phyloP scores from a whole-genome alignment of 1,284 basidiomycete genomes.

The Austroboletus novae-zelandiae region DNA sequence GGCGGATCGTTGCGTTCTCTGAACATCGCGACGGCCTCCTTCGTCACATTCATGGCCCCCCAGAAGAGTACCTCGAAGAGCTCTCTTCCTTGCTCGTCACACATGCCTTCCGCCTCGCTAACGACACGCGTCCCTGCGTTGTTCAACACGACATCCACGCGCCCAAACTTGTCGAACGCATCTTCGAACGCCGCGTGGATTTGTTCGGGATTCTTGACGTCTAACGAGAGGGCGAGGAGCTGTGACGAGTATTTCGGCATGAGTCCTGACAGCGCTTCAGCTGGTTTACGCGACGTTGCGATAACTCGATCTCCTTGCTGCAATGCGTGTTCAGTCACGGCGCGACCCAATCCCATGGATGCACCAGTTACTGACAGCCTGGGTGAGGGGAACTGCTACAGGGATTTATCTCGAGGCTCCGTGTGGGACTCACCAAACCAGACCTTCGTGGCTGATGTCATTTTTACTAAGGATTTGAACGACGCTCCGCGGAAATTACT shows the following conservation, averaged over 20 bases:
- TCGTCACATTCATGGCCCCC: conserved; percentile 35
- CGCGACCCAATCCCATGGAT: conserved; percentile 26
- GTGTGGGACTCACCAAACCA: conserved; percentile 23
- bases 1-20: conserved; percentile 34
- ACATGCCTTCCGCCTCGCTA: conserved; percentile 32
- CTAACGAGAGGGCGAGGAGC: conserved; percentile 39
- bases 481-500: no score
- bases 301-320: conserved; percentile 25
- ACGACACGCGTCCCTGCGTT: conserved; percentile 28
- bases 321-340: conserved; percentile 24
- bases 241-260: conserved; percentile 31
- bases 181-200: conserved; percentile 23
- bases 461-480: no score
- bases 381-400: not conserved
- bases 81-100: conserved; percentile 30
- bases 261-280: conserved; percentile 20
- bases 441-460: not conserved
- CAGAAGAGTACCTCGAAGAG: conserved; percentile 39
- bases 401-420: not conserved
- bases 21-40: conserved; percentile 35
- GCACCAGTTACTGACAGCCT: conserved; percentile 24
- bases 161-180: conserved; percentile 27
- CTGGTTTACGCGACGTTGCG: conserved; percentile 21
- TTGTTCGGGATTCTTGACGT: conserved; percentile 21
- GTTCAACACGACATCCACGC: conserved; percentile 35